Evolutionary conservation across 2,329 filamentous ascomycete species (phyloP), one percentile per base, ranked within the genome.

Genomic region (Fusarium albosuccineum): DNA sequence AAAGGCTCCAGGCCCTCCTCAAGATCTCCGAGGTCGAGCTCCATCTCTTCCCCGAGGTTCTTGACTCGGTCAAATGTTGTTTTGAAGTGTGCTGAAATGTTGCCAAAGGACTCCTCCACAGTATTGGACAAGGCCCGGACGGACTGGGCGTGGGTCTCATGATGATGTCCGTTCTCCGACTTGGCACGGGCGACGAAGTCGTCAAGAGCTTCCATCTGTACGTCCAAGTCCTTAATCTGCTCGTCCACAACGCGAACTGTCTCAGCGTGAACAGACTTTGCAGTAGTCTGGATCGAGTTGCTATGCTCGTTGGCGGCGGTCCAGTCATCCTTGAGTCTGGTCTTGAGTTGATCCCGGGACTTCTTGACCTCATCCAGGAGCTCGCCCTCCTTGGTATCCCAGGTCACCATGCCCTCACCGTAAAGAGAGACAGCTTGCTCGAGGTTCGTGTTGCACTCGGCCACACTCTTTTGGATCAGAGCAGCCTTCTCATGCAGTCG

Each of bases 201-300:
- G 73, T 98, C 95, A 8, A 99, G 86, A 1, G 93, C 92, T 58
- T 90, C 88, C 87, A 99, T 94, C 78, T 98, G 93, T n/a, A 85
- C 86, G 63, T 92, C 91, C 75, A 99, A 91, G 70, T 97, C 92
- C 57, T 87, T 86, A 81, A 97, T 92, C 80, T 99, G 96, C 59
- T 92, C 90, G 73, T 95, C 92, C 11, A 98, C 94, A 60, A 97
- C 95, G 7, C 91, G 90, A 30, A 97, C 89, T 0, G 95, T 97
- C 79, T 97, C 92, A 34, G 92, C 91, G 70, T 99, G 94, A 1
- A 98, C 94, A 3, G 92, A 92, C 71, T 92, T 91, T 0, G 95
- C 94, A 0, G 92, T 92, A 8, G 87, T 86, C 70, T 95, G 92
- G 71, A 99, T 95, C 6, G 91, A 90, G n/a, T 85, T 89, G 72